Evolutionary conservation across 768 basidiomycete species (phyloP), one percentile per base, ranked within the genome.

Genomic region (Cystofilobasidium bisporidii): DNA sequence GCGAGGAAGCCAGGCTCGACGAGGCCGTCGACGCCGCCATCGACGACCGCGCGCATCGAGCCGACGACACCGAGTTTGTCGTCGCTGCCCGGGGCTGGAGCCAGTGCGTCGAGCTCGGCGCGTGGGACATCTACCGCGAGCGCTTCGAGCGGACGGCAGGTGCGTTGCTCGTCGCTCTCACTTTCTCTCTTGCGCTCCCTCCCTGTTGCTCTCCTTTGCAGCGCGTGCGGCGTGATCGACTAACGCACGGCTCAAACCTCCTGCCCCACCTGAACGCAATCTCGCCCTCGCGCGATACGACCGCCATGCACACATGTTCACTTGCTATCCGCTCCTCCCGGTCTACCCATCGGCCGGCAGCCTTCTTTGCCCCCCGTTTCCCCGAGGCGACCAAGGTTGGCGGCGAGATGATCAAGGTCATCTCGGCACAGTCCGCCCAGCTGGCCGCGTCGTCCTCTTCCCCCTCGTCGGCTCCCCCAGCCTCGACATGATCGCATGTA

Each of bases 51-150:
- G 84, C 87, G 74, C 88, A 93, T 74, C 81, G 93, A 11, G 82
- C 85, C 0, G 89, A 99, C 71, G 94, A 99, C 76, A 80, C 92
- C 24, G 94, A 97, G 77, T 99, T 98, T 73, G 87, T 92, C 26
- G 80, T 97, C 28, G 93, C 91, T 0, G 91, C 92, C 0, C 80
- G 92, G 36, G 92, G 91, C 3, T 99, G 94, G 94, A 91, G 89
- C 72, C 90, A 97, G 78, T 91, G 90, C 75, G 89, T 98, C 50
- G 85, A 83, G 45, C 94, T 94, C 78, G 91, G 91, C 17, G 86
- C 82, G 77, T 96, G 97, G 77, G 89, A 94, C 71, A 78, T 91
- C 63, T 99, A 98, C 80, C 80, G 82, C 73, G 77, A 81, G 73
- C 78, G 93, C 69, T 98, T 98, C 75, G 82, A 83, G 73, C 82